Conservation (phyloP, 2,329 filamentous ascomycete species). For the Penicillium sp. region DNA sequence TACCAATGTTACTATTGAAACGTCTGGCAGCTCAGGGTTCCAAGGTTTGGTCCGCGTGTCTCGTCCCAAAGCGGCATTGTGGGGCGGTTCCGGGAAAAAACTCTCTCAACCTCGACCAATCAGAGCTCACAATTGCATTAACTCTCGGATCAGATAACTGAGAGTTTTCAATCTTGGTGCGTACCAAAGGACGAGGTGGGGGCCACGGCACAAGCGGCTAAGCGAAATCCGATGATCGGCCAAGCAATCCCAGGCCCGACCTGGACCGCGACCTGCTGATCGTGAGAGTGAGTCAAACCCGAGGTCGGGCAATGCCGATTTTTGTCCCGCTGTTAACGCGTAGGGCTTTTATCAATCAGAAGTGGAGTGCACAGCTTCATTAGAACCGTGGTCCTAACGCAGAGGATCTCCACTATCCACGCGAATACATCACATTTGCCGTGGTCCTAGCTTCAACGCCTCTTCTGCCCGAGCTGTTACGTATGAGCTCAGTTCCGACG, state of each 20-base stretch:
- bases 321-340: background rate
- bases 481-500: background rate
- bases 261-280: background rate
- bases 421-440: background rate
- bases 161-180: background rate
- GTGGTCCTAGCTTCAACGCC: background rate
- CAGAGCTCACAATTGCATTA: background rate
- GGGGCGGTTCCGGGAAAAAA: background rate
- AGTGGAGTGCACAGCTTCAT: background rate
- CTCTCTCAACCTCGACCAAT: background rate
- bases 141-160: constrained; percentile 9
- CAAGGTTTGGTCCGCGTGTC: background rate
- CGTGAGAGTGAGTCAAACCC: background rate
- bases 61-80: background rate
- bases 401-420: background rate
- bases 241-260: background rate
- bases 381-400: background rate
- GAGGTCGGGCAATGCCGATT: background rate
- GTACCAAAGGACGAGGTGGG: background rate
- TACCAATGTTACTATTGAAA: background rate
- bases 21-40: background rate
- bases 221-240: constrained; percentile 3
- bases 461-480: background rate
- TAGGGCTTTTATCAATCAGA: background rate
- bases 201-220: background rate